Evolutionary conservation across 2,329 filamentous ascomycete genomes (phyloP), one percentile per base, ranked within the genome.

Genomic region (Salinomyces thailandicus): DNA sequence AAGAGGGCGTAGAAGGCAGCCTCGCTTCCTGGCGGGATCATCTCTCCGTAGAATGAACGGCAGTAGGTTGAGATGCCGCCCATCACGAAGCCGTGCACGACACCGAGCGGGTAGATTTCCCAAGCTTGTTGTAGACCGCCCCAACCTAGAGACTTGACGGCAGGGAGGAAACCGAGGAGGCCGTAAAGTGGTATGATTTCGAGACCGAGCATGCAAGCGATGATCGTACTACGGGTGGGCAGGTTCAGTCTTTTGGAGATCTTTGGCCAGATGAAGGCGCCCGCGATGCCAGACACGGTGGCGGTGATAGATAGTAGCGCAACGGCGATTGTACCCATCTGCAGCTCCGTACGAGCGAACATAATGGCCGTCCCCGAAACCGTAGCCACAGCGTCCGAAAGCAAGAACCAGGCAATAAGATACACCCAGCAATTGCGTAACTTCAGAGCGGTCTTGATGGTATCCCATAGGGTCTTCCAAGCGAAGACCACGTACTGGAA

Each of bases 1-100:
- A 95, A 98, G 2, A 98, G 69, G 0, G 89, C 87, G 57, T 93
- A 96, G 56, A 98, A 98, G 0, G 89, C 86, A 0, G 91, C 86
- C 61, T 98, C 91, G 17, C 82, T 93, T 3, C 91, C 89, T 0
- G 85, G 85, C 2, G 91, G 91, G 38, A 98, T 93, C 39, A 98
- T 71, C 59, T 95, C 86, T 26, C 86, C 86, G 55, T 85, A 98
- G 5, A 98, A 70, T 42, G 84, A 87, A 30, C 91, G 80, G 56
- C 91, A 96, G 60, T 96, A 95, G 15, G 81, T 82, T 40, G 83
- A 85, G 28, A 96, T 64, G 0, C 91, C 91, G 13, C 89, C 91
- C 18, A 96, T 76, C 2, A 95, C 87, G 33, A 98, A 76, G 0
- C 91, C 91, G 58, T 95, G 95, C 11, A 96, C 76, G 3, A 83